phyloP scores from a whole-genome alignment of 2,329 filamentous ascomycete species.

The Ceratocystis ficicola region DNA sequence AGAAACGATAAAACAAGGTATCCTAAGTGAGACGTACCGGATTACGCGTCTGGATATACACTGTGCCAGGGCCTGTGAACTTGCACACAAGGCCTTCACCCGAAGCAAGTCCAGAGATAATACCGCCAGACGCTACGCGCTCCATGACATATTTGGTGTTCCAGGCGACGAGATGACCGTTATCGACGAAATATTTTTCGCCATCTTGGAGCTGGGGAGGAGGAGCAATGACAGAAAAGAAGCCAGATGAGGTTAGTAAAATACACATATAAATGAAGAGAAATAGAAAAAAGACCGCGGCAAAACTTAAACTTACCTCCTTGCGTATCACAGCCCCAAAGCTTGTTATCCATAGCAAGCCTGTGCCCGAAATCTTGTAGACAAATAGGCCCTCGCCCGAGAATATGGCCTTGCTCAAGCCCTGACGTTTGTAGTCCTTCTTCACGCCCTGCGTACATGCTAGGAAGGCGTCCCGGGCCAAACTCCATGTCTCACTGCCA shows the following conservation, averaged over 20 bases:
- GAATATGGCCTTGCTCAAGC: constrained; percentile 82
- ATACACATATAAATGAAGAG: constrained; percentile 12
- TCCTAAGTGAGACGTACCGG: constrained; percentile 38
- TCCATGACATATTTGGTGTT: constrained; percentile 90
- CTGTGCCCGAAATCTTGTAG: constrained; percentile 70
- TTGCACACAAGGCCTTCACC: constrained; percentile 88
- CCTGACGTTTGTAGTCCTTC: constrained; percentile 80
- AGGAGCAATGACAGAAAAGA: background rate
- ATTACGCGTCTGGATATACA: constrained; percentile 90
- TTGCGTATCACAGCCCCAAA: constrained; percentile 93
- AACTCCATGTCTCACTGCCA: constrained; percentile 65
- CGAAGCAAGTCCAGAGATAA: constrained; percentile 74
- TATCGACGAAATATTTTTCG: constrained; percentile 86
- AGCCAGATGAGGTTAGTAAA: background rate
- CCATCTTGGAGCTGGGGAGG: constrained; percentile 42
- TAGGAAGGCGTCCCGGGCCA: constrained; percentile 77
- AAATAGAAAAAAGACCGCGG: background rate
- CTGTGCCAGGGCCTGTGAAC: constrained; percentile 79
- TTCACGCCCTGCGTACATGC: constrained; percentile 73
- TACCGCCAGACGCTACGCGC: constrained; percentile 76
- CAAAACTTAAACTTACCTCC: constrained; percentile 51
- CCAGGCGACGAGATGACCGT: constrained; percentile 90
- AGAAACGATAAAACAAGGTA: background rate
- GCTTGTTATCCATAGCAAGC: constrained; percentile 78
- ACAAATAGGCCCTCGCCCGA: constrained; percentile 86